These are phyloP conservation scores for Zygoascus biomembranicola DNA, from an alignment of 805 yeast genomes.

Conservation along the genomic window DNA sequence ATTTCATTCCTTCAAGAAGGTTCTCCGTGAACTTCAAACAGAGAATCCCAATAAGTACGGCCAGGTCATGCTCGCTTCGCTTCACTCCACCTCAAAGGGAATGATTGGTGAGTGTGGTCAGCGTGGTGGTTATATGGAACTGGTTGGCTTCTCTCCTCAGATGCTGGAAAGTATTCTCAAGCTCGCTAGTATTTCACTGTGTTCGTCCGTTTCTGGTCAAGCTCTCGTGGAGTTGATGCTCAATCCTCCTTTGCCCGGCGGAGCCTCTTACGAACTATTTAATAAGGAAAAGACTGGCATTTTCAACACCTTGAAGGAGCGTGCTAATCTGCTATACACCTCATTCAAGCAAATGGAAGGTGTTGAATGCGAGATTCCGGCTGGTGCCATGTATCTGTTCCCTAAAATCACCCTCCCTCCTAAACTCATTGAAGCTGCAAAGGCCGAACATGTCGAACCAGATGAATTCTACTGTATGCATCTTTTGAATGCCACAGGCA, in stretches of 20 bases:
- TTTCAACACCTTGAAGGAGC: constrained; percentile 48
- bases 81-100: constrained; percentile 98
- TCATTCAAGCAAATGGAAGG: constrained; percentile 77
- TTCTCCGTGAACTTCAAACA: constrained; percentile 54
- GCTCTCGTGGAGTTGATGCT: constrained; percentile 89
- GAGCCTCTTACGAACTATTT: constrained; percentile 62
- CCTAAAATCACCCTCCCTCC: constrained; percentile 65
- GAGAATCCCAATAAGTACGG: constrained; percentile 47
- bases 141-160: constrained; percentile 68
- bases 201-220: constrained; percentile 95
- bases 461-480: constrained; percentile 88
- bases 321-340: constrained; percentile 57
- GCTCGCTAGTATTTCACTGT: constrained; percentile 81
- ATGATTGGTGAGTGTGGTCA: constrained; percentile 98
- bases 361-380: constrained; percentile 77
- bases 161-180: constrained; percentile 67
- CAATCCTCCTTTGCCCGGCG: constrained; percentile 79
- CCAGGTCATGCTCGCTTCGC: constrained; percentile 79
- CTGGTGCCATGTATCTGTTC: constrained; percentile 97
- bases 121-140: constrained; percentile 98
- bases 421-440: constrained; percentile 56
- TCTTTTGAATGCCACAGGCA: constrained; percentile 80
- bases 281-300: constrained; percentile 53
- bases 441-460: constrained; percentile 44
- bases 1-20: constrained; percentile 78